Conservation (phyloP, 2,329 filamentous ascomycete genomes). For the Dissoconium aciculare region DNA sequence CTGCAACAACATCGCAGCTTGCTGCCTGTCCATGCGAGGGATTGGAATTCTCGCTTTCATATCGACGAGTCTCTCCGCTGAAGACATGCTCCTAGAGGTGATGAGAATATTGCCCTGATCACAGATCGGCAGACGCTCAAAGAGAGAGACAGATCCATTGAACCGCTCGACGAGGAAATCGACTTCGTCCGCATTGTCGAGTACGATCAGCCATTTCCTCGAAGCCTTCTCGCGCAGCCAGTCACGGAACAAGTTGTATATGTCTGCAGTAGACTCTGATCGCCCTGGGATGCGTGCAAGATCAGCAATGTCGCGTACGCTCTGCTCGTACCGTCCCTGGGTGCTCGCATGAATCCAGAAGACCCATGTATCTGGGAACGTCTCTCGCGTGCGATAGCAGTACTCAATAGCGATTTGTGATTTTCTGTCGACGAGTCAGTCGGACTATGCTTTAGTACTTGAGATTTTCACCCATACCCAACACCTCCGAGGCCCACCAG, state of each 20-base stretch:
- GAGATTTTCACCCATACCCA: not conserved
- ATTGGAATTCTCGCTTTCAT: conserved; percentile 10
- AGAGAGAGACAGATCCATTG: not conserved
- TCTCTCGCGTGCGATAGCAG: not conserved
- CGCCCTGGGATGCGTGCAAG: conserved; percentile 6
- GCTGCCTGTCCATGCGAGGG: conserved; percentile 11
- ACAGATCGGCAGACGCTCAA: conserved; percentile 10
- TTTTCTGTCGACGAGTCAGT: not conserved
- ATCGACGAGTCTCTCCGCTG: conserved; percentile 11
- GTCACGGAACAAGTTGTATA: conserved; percentile 9
- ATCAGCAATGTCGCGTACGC: conserved; percentile 9
- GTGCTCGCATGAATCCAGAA: conserved; percentile 3
- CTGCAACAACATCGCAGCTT: conserved; percentile 13
- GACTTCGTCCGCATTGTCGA: conserved; percentile 16
- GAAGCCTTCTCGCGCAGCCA: conserved; percentile 12
- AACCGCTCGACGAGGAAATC: conserved; percentile 3
- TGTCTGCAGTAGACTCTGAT: conserved; percentile 9
- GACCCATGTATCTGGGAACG: conserved; percentile 1
- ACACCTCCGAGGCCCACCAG: conserved; percentile 3
- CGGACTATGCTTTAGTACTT: not conserved
- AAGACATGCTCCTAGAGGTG: conserved; percentile 10
- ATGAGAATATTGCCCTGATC: conserved; percentile 13
- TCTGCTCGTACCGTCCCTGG: conserved; percentile 3
- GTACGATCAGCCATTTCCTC: conserved; percentile 13
- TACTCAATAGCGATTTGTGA: conserved; percentile 4